phyloP scores from a whole-genome alignment of 2,329 filamentous ascomycete species.

The Phialophora expanda region DNA sequence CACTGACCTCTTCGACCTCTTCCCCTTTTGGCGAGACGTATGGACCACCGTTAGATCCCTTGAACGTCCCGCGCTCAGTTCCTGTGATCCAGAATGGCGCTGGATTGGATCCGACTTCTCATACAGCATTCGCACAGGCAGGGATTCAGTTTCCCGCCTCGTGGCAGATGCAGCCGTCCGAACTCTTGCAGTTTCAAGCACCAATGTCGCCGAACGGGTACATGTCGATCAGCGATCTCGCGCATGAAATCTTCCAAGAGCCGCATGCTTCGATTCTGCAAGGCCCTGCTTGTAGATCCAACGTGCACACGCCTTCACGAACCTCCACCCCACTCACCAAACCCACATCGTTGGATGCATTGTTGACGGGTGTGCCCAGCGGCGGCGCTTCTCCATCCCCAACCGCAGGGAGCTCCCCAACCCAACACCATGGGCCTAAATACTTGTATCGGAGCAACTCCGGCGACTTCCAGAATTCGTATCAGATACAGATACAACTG shows the following conservation, averaged over 20 bases:
- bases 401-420: conserved; percentile 35
- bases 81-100: conserved; percentile 33
- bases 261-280: conserved; percentile 6
- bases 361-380: conserved; percentile 23
- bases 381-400: conserved; percentile 29
- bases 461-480: conserved; percentile 29
- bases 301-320: conserved; percentile 26
- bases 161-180: conserved; percentile 37
- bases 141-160: conserved; percentile 38
- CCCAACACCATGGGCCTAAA: conserved; percentile 34
- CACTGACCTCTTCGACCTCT: conserved; percentile 33
- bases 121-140: conserved; percentile 36
- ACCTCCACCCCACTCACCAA: conserved; percentile 30
- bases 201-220: conserved; percentile 37
- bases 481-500: conserved; percentile 32
- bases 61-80: conserved; percentile 34
- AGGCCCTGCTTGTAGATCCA: conserved; percentile 17
- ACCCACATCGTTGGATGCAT: conserved; percentile 33
- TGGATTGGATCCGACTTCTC: conserved; percentile 31
- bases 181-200: conserved; percentile 37
- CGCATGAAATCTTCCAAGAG: conserved; percentile 39
- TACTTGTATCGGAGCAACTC: conserved; percentile 38
- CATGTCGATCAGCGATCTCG: conserved; percentile 39
- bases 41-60: conserved; percentile 24
- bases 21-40: conserved; percentile 35